Evolutionary conservation across 345 rosid species (phyloP).

Genomic region (Crucihimalaya himalaica): DNA sequence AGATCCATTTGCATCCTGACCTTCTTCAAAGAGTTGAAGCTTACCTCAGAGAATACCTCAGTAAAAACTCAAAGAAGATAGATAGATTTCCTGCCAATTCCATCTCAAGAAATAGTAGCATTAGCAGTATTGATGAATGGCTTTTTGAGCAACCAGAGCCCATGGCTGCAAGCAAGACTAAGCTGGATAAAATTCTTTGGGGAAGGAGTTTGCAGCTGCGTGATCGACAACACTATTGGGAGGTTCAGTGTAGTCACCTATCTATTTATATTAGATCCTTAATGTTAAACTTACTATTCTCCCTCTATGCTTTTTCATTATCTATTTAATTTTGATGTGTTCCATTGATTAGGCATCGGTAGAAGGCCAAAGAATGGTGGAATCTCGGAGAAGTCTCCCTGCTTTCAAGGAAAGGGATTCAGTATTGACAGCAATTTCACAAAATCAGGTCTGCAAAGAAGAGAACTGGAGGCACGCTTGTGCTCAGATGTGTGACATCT

Average conservation of each 20-base stretch:
- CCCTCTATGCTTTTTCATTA: constrained; percentile 1
- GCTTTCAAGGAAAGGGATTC: constrained; percentile 77
- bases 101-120: constrained; percentile 65
- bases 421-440: constrained; percentile 56
- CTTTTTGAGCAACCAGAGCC: constrained; percentile 70
- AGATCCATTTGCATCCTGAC: constrained; percentile 65
- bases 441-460: constrained; percentile 64
- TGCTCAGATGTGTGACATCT: constrained; percentile 13
- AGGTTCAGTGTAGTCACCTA: constrained; percentile 52
- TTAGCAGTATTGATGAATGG: constrained; percentile 64
- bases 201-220: constrained; percentile 61
- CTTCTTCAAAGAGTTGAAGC: constrained; percentile 63
- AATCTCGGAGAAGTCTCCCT: constrained; percentile 75
- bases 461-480: constrained; percentile 5
- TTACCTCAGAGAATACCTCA: constrained; percentile 64
- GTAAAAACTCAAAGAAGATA: constrained; percentile 48
- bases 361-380: constrained; percentile 67
- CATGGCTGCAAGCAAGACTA: constrained; percentile 48
- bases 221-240: constrained; percentile 71
- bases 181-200: constrained; percentile 55
- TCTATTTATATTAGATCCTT: neutral
- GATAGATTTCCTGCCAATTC: constrained; percentile 47
- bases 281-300: neutral
- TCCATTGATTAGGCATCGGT: constrained; percentile 54
- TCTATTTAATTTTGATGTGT: neutral